phyloP scores from a whole-genome alignment of 352 stramenopile species.

The Phytophthora cactorum region DNA sequence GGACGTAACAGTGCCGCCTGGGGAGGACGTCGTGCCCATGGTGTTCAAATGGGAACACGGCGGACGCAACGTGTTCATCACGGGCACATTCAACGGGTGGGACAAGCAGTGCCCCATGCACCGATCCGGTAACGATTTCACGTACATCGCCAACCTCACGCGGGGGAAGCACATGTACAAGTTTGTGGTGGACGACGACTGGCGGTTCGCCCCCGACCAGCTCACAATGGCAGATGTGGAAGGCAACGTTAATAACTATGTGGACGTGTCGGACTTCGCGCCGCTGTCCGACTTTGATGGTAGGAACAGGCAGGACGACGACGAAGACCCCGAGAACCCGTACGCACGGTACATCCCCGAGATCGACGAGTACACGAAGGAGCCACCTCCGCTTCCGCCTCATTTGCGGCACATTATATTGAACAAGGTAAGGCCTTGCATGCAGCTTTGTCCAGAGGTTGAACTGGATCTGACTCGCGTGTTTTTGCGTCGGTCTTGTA shows the following conservation, averaged over 20 bases:
- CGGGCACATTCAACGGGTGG: constrained; percentile 99
- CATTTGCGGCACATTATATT: constrained; percentile 99
- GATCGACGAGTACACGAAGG: constrained; percentile 99
- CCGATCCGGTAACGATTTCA: constrained; percentile 99
- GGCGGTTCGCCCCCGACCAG: constrained; percentile 94
- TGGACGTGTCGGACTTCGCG: constrained; percentile 99
- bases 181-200: constrained; percentile 99
- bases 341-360: constrained; percentile 97
- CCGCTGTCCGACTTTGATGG: constrained; percentile 77
- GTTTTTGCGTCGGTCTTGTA: constrained; percentile 33
- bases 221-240: constrained; percentile 99
- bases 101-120: constrained; percentile 99
- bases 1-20: constrained; percentile 15
- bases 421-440: constrained; percentile 91
- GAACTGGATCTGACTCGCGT: constrained; percentile 22
- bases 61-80: constrained; percentile 97
- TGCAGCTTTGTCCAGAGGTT: constrained; percentile 4
- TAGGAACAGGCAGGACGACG: constrained; percentile 54
- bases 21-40: constrained; percentile 83
- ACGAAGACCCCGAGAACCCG: constrained; percentile 89
- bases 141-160: constrained; percentile 99
- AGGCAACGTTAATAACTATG: constrained; percentile 99
- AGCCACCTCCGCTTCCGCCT: constrained; percentile 97
- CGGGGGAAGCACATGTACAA: constrained; percentile 99
- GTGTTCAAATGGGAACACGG: constrained; percentile 99